Conservation (phyloP, 306 rosid species). For the Datisca glomerata region DNA sequence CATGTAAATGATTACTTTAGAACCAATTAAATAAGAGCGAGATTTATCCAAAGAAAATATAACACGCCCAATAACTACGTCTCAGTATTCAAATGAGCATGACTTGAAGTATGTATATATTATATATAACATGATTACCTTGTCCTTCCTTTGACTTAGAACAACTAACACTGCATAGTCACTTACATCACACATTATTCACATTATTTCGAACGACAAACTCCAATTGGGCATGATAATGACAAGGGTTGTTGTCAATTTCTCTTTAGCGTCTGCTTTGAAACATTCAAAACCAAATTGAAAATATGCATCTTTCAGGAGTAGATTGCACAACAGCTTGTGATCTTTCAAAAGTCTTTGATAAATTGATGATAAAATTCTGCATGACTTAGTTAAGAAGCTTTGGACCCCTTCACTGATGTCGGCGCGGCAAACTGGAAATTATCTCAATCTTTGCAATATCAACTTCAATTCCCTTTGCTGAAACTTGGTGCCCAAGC, state of each 20-base stretch:
- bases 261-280: neutral
- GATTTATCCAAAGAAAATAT: too few species aligned
- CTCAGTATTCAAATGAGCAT: neutral
- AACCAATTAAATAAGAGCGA: too few species aligned
- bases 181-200: neutral
- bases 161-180: neutral
- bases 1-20: too few species aligned
- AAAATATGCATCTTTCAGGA: neutral
- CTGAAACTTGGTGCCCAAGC: neutral
- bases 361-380: neutral
- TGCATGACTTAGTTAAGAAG: neutral
- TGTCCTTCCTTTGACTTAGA: neutral
- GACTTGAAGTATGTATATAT: neutral
- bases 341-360: neutral
- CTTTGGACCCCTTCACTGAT: neutral
- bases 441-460: neutral
- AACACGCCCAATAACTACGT: too few species aligned
- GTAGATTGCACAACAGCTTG: neutral
- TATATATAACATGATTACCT: neutral
- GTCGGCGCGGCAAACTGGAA: neutral
- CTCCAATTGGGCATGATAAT: neutral
- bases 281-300: neutral
- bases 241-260: neutral
- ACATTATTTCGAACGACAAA: neutral
- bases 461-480: neutral